Conservation (phyloP, 805 yeast genomes). For the Wickerhamiella vanderwaltii region DNA sequence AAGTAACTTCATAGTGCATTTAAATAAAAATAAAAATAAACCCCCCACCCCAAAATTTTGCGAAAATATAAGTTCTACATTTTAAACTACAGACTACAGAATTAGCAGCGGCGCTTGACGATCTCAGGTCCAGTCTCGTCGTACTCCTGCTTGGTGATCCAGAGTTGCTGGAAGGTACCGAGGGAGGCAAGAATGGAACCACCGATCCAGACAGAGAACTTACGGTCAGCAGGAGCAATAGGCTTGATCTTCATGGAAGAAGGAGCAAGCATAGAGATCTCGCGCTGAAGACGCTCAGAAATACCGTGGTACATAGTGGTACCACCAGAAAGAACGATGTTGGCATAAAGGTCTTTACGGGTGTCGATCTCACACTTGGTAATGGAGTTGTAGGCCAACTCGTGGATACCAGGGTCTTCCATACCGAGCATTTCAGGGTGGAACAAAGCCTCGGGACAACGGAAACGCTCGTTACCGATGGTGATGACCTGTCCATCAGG, state of each 20-base stretch:
- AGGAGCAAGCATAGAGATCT: slow-evolving; percentile 98
- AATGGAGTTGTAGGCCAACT: slow-evolving; percentile 89
- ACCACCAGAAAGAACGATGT: slow-evolving; percentile 99
- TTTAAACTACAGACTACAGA: slow-evolving; percentile 5
- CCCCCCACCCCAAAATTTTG: too few species aligned
- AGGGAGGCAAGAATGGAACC: slow-evolving; percentile 98
- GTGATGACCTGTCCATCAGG: slow-evolving; percentile 99
- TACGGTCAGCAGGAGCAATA: slow-evolving; percentile 98
- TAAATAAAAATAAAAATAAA: too few species aligned
- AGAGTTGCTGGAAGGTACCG: slow-evolving; percentile 99
- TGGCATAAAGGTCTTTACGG: slow-evolving; percentile 96
- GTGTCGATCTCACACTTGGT: slow-evolving; percentile 99
- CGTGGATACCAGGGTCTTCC: slow-evolving; percentile 99
- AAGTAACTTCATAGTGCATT: too few species aligned
- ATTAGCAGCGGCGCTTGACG: slow-evolving; percentile 92
- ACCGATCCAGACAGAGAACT: slow-evolving; percentile 99
- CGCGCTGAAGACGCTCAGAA: slow-evolving; percentile 99
- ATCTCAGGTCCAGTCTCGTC: slow-evolving; percentile 99
- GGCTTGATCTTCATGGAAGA: slow-evolving; percentile 99
- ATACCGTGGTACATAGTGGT: slow-evolving; percentile 99
- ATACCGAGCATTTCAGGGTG: slow-evolving; percentile 84
- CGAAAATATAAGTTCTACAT: not conserved
- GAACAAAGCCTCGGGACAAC: slow-evolving; percentile 99
- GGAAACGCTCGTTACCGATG: slow-evolving; percentile 99
- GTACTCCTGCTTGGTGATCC: slow-evolving; percentile 99